A percentile compares a stretch with the other conserved stretches of the same genome.
These are phyloP conservation scores for Poteriospumella lacustris DNA, from an alignment of 108 stramenopile genomes.

Conservation along the genomic window DNA sequence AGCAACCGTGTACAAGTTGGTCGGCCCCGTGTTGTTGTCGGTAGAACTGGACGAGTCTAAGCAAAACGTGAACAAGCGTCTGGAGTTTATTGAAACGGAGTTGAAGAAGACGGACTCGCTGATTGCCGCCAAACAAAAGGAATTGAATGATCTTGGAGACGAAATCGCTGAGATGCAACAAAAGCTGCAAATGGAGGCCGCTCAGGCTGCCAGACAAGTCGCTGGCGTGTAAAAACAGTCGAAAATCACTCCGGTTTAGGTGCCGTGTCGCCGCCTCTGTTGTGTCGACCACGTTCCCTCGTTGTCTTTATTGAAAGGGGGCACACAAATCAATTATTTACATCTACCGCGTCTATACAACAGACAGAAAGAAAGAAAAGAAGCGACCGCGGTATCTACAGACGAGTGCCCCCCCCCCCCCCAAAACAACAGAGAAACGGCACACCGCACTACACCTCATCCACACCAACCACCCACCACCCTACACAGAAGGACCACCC, in stretches of 20 bases:
- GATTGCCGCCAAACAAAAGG: background rate
- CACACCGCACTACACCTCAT: no score
- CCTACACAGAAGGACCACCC: no score
- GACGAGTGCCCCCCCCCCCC: no score
- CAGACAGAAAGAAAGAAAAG: no score
- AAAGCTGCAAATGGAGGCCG: slow-evolving; percentile 17
- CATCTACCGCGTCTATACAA: no score
- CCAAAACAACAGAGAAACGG: no score
- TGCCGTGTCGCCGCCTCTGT: background rate
- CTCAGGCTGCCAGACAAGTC: slow-evolving; percentile 8
- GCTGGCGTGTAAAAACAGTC: background rate
- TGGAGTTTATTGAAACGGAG: slow-evolving; percentile 65
- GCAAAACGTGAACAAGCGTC: slow-evolving; percentile 69
- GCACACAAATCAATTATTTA: no score
- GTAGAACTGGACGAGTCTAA: slow-evolving; percentile 80
- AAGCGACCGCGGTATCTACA: no score
- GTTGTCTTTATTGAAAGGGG: no score
- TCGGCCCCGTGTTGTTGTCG: slow-evolving; percentile 81
- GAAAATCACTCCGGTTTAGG: background rate
- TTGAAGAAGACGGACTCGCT: slow-evolving; percentile 1
- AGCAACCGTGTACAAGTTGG: slow-evolving; percentile 70
- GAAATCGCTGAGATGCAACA: slow-evolving; percentile 20
- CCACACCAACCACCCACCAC: no score
- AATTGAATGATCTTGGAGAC: background rate
- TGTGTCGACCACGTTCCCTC: background rate